phyloP scores from a whole-genome alignment of 345 rosid species.

The Populus alba region DNA sequence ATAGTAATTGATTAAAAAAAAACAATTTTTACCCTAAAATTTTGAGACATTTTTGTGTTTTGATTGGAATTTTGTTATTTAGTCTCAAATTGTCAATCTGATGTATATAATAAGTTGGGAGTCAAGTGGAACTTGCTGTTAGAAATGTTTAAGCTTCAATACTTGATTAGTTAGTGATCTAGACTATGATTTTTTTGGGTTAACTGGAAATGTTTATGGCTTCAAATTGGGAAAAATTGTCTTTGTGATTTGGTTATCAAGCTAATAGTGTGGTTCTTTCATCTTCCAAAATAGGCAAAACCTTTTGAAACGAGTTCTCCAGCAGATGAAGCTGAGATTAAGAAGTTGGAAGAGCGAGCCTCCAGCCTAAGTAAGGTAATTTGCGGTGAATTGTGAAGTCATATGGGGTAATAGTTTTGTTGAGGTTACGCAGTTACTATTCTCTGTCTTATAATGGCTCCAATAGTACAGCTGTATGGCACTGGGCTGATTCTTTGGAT shows the following conservation, averaged over 20 bases:
- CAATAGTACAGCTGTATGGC: no score
- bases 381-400: not conserved
- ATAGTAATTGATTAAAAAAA: no score
- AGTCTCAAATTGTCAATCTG: not conserved
- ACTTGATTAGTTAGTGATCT: not conserved
- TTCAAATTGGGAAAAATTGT: not conserved
- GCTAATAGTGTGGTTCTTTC: not conserved
- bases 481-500: not conserved
- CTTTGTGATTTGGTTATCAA: not conserved
- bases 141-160: not conserved
- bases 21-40: no score
- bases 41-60: no score
- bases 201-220: not conserved
- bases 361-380: constrained; percentile 70
- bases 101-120: not conserved
- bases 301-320: constrained; percentile 46
- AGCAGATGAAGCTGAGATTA: constrained; percentile 58
- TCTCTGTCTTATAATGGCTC: no score
- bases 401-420: not conserved
- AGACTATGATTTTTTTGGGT: not conserved
- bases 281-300: constrained; percentile 45
- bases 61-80: not conserved
- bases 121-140: not conserved
- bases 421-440: not conserved
- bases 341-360: constrained; percentile 69